Evolutionary conservation across 2,329 filamentous ascomycete species (phyloP), one percentile per base, ranked within the genome.

Genomic region (Thielaviopsis ethacetica): DNA sequence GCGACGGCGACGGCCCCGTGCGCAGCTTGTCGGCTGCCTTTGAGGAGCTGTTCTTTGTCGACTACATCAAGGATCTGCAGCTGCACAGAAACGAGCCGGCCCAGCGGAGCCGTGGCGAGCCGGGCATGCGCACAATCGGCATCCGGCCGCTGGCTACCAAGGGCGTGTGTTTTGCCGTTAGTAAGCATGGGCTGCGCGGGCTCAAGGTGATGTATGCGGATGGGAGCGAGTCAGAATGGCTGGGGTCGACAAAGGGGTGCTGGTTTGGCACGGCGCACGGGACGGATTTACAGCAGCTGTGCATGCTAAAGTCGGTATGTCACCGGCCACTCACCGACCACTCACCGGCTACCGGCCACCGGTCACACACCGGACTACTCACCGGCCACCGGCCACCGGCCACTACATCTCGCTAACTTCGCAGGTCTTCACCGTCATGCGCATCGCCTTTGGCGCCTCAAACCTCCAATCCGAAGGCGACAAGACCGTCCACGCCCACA

Each of bases 401-500:
- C n/a, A n/a, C n/a, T n/a, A n/a, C n/a, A n/a, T n/a, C n/a, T n/a
- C 10, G 5, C 52, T 54, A 6, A 24, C 38, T 17, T n/a, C 21
- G 4, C 19, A 59, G 58, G 59, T 57, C 19, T 61, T 61, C 56
- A 58, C 56, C n/a, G 38, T 61, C 10, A 58, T 61, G 44, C 55
- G 59, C 21, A 27, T 61, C 12, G 59, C 59, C 1, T 61, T 61
- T 49, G 59, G 59, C 34, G 59, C 56, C 1, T 61, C 59, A 13
- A 61, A 61, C 12, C 59, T 61, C 3, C 59, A 55, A 30, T 61
- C 59, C 7, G 59, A 61, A 49, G 54, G 54, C 30, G 59, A 61
- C 52, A 58, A 58, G 34, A 34, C 54, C 10, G 24, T 58, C 24
- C 3, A 61, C 34, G 44, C 41, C 15, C 52, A 58, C 12, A 61